Conservation (phyloP, 2,329 filamentous ascomycete species). For the Diplodia scrobiculata region DNA sequence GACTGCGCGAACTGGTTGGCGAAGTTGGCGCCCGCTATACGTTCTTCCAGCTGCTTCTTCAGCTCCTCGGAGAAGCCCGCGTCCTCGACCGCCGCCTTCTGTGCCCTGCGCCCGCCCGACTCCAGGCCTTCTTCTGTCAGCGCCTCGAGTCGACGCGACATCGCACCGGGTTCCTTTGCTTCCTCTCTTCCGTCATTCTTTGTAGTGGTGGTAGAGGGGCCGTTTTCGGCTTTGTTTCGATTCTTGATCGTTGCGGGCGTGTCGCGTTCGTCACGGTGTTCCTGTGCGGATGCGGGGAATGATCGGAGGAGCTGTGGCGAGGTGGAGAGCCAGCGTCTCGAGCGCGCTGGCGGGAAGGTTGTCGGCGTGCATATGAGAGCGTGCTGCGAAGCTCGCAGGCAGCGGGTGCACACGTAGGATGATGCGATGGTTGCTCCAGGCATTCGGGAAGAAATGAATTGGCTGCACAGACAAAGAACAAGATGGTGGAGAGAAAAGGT, state of each 20-base stretch:
- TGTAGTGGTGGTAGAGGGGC: neutral
- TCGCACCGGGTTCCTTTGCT: constrained; percentile 54
- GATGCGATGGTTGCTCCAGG: constrained; percentile 1
- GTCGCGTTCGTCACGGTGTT: constrained; percentile 33
- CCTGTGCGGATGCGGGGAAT: constrained; percentile 32
- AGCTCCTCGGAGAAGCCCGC: constrained; percentile 65
- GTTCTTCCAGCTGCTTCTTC: constrained; percentile 60
- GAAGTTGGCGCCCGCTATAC: constrained; percentile 60
- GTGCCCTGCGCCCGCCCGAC: constrained; percentile 57
- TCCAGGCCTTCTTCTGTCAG: constrained; percentile 64
- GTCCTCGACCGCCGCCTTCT: constrained; percentile 60
- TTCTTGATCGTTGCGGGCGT: neutral
- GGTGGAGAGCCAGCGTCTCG: constrained; percentile 24
- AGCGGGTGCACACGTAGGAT: constrained; percentile 45
- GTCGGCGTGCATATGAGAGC: constrained; percentile 24
- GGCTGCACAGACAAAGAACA: neutral
- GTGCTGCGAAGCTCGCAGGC: constrained; percentile 40
- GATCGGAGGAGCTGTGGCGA: constrained; percentile 33
- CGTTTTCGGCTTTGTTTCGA: neutral
- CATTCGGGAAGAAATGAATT: constrained; percentile 2
- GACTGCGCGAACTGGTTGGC: constrained; percentile 56
- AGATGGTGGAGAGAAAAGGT: neutral
- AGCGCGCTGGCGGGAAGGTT: neutral
- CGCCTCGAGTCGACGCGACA: constrained; percentile 59
- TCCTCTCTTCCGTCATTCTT: neutral